Base-by-base conservation (phyloP, 306 rosid genomes). In the Astragalus membranaceus region DNA sequence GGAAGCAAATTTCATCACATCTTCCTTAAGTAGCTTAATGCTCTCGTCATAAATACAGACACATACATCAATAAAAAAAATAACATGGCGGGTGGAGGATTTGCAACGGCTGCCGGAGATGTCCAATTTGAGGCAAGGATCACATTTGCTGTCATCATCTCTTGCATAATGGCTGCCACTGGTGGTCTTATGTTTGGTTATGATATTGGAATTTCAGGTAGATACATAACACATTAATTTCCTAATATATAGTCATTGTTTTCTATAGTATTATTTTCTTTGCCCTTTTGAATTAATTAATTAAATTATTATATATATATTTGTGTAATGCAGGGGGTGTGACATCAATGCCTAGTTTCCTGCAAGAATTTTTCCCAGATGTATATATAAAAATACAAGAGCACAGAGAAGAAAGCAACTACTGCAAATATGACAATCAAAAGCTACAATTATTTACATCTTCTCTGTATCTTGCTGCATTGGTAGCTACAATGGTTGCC, bases 351-450 rank as follows among this genome's bases (percentile, higher is more conserved):
- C 47, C 82, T 3, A 29, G 35, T 5, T 92, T 92, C 77, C 33
- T 92, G 67, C 5, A 81, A 16, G 44, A 70, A 8, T 92, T 92
- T 63, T 92, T 92, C 72, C 97, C 96, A 0, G 78, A 15, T 0
- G 93, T 92, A 0, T 82, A 87, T 41, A n/a, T 1, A 12, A 85
- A n/a, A 10, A 83, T 51, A 3, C 79, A 20, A 10, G 9, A 48
- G 5, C 13, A 8, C 0, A 10, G 5, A 1, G 5, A 0, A 0
- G 52, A 79, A 0, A 89, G 87, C 62, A 87, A 92, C 62, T 92
- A 92, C 76, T 92, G 96, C 78, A 87, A 89, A 64, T 89, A 87
- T 67, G 90, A 92, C 47, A 92, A 87, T 44, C 88, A 92, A 41
- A 75, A 76, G 8, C 75, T 89, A 4, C 96, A 89, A 47, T 7